phyloP scores from a whole-genome alignment of 2,329 filamentous ascomycete genomes.

The Penicillium sp. region DNA sequence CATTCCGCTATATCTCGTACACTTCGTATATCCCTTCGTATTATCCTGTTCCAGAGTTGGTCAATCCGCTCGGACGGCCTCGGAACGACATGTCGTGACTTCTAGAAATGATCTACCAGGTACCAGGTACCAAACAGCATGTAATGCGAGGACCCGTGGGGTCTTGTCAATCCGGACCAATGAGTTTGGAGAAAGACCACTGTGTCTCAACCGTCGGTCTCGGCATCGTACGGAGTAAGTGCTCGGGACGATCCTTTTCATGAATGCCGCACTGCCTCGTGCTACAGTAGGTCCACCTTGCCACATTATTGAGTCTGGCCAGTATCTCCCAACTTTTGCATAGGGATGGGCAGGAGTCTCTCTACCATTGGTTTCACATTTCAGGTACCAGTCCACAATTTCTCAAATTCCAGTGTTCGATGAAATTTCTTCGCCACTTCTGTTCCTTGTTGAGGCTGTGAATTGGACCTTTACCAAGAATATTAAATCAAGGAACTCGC shows the following conservation, averaged over 20 bases:
- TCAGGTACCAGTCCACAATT: not conserved
- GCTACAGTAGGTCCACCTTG: not conserved
- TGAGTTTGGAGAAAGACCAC: not conserved
- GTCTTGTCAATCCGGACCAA: not conserved
- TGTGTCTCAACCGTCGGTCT: not conserved
- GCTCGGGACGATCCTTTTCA: not conserved
- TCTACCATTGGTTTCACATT: not conserved
- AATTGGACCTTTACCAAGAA: not conserved
- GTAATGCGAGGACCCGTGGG: not conserved
- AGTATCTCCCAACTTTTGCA: not conserved
- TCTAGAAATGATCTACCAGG: no score
- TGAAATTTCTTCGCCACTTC: not conserved
- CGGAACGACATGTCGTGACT: no score
- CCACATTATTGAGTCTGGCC: not conserved
- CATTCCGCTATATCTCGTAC: no score
- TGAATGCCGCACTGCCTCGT: not conserved
- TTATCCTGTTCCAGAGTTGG: no score
- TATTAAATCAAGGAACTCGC: not conserved
- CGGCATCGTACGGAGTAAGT: not conserved
- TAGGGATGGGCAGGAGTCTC: not conserved
- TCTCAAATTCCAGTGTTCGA: not conserved
- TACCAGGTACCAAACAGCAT: not conserved
- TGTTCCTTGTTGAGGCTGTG: not conserved
- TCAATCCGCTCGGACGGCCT: no score
- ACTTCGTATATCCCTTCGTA: no score